Evolutionary conservation across 2,329 filamentous ascomycete species (phyloP), one percentile per base, ranked within the genome.

Genomic region (Exophiala xenobiotica): DNA sequence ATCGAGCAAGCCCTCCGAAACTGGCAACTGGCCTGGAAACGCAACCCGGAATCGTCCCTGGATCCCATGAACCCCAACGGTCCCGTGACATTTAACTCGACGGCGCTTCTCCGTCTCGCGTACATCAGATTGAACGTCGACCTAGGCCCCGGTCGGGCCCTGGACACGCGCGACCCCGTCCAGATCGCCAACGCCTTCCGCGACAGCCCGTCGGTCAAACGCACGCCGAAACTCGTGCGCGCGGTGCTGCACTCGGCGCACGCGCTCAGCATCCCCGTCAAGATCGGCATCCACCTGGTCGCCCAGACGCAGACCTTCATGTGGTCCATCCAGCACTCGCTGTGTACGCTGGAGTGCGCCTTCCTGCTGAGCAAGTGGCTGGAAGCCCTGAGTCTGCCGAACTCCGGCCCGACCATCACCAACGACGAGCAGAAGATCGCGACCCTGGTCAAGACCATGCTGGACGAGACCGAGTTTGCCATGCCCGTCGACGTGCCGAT

Each of bases 211-310:
- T 68, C 78, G 23, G 73, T 85, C 18, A 72, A 78, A 12, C 76
- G 84, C 31, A 82, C 78, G 29, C 68, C 76, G 6, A 78, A 79
- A 38, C 74, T 86, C 16, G 79, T 80, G 27, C 72, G 82, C 43
- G 83, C 83, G 1, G 79, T 86, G 1, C 74, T 85, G 23, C 83
- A 87, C 62, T 82, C 82, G 1, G 80, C 85, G 23, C 84, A 86
- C 63, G 83, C 83, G 0, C 68, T 87, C 23, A 83, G 82, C 3
- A 82, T 85, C n/a, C 64, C 64, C 2, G 53, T 67, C 48, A 65
- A 61, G 59, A 70, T 71, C 44, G 69, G 69, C 8, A 68, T 70
- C 50, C 60, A 67, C n/a, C 61, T 70, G 1, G 67, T 72, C 0
- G 68, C 69, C 7, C 68, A 65, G 43, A 70, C 67, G 1, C 69